These are phyloP conservation scores for Tagetes erecta DNA, from an alignment of 129 eudicot genomes.

Conservation along the genomic window DNA sequence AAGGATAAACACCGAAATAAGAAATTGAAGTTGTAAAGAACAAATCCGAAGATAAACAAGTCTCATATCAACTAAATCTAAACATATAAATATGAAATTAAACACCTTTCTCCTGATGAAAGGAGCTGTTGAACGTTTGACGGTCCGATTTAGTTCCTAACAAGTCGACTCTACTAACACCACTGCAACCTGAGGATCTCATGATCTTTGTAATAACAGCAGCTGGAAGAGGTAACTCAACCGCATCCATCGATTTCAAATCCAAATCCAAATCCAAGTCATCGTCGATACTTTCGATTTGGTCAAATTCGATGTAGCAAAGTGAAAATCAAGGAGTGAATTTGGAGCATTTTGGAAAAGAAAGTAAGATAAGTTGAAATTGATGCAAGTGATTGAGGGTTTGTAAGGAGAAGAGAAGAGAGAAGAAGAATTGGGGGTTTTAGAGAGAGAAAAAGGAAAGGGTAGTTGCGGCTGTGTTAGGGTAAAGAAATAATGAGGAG, in stretches of 20 bases:
- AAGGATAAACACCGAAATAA: not conserved
- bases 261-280: constrained; percentile 29
- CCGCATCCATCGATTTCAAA: constrained; percentile 45
- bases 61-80: constrained; percentile 6
- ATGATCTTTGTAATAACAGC: constrained; percentile 53
- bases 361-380: constrained; percentile 24
- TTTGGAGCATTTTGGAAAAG: constrained; percentile 28
- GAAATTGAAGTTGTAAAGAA: not conserved
- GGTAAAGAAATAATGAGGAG: constrained; percentile 55
- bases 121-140: constrained; percentile 39
- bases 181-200: constrained; percentile 84
- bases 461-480: constrained; percentile 77
- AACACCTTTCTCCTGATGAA: constrained; percentile 50
- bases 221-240: constrained; percentile 55
- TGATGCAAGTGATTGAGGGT: constrained; percentile 23
- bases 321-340: constrained; percentile 19
- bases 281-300: constrained; percentile 9
- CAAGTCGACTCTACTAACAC: constrained; percentile 46
- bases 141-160: constrained; percentile 27
- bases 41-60: not conserved
- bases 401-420: constrained; percentile 3
- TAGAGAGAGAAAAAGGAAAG: constrained; percentile 27
- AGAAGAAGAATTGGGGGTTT: constrained; percentile 24
- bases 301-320: constrained; percentile 22
- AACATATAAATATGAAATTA: constrained; percentile 8